Conservation (phyloP, 2,329 filamentous ascomycete genomes). For the Trichoderma brevicompactum region DNA sequence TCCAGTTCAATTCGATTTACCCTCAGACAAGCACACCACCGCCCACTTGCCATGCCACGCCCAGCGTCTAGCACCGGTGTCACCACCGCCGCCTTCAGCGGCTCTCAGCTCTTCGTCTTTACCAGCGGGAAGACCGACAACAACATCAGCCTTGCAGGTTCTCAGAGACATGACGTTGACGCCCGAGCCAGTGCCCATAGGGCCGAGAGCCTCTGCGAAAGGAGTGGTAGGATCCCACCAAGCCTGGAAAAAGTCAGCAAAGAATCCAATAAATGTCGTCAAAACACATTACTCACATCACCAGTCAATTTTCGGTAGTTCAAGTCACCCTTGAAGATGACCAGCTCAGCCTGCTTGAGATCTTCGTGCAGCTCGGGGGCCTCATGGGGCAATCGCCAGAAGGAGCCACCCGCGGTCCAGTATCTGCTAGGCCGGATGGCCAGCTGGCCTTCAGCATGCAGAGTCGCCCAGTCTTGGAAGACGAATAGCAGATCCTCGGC, state of each 20-base stretch:
- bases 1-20: conserved; percentile 37
- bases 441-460: conserved; percentile 84
- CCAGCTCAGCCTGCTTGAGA: conserved; percentile 79
- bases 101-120: conserved; percentile 79
- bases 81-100: conserved; percentile 70
- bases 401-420: conserved; percentile 88
- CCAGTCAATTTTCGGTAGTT: conserved; percentile 94
- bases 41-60: conserved; percentile 97
- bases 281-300: conserved; percentile 65
- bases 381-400: conserved; percentile 78
- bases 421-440: conserved; percentile 83
- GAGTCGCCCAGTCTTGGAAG: conserved; percentile 77
- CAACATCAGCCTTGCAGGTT: conserved; percentile 95
- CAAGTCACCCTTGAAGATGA: conserved; percentile 95
- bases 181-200: conserved; percentile 79
- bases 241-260: conserved; percentile 36
- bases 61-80: conserved; percentile 77
- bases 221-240: conserved; percentile 85
- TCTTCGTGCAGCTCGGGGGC: conserved; percentile 74
- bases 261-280: background rate
- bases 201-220: conserved; percentile 83
- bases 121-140: conserved; percentile 82
- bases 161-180: conserved; percentile 84
- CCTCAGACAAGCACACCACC: conserved; percentile 66
- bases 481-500: conserved; percentile 71